Percentiles rank a stretch among this genome's conserved stretches.
Conservation (phyloP, 805 yeast genomes). For the Starmerella khaoyaiensis region DNA sequence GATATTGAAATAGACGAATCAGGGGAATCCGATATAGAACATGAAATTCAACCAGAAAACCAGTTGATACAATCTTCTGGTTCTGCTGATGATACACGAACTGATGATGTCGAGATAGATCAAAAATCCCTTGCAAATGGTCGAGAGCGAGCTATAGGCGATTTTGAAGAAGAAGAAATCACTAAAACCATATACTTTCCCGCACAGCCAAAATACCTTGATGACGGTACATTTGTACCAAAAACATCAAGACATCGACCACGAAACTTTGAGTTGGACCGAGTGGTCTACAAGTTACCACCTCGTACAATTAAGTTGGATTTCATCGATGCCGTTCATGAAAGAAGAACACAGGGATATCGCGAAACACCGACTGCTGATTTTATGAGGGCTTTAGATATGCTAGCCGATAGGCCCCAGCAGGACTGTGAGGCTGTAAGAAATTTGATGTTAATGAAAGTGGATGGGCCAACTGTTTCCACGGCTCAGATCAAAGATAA, state of each 20-base stretch:
- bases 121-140: background rate
- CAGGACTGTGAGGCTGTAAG: slow-evolving; percentile 26
- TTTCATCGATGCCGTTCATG: slow-evolving; percentile 44
- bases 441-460: slow-evolving; percentile 29
- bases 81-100: background rate
- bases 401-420: slow-evolving; percentile 22
- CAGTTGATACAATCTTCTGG: background rate
- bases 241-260: slow-evolving; percentile 11
- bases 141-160: background rate
- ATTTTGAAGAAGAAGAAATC: slow-evolving; percentile 9
- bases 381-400: slow-evolving; percentile 30
- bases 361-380: slow-evolving; percentile 26
- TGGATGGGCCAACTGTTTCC: slow-evolving; percentile 28
- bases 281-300: slow-evolving; percentile 50
- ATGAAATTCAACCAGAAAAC: background rate
- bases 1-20: slow-evolving; percentile 41
- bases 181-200: slow-evolving; percentile 4
- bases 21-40: slow-evolving; percentile 31
- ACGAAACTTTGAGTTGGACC: slow-evolving; percentile 26
- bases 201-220: slow-evolving; percentile 3
- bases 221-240: slow-evolving; percentile 7
- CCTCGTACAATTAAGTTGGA: slow-evolving; percentile 58
- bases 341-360: slow-evolving; percentile 25
- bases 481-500: slow-evolving; percentile 23
- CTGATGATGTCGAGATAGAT: background rate